A percentile compares a stretch with the other conserved stretches of the same genome.
These are phyloP conservation scores for Gomphus sp. DNA, from an alignment of 1,284 basidiomycete genomes.

Conservation along the genomic window DNA sequence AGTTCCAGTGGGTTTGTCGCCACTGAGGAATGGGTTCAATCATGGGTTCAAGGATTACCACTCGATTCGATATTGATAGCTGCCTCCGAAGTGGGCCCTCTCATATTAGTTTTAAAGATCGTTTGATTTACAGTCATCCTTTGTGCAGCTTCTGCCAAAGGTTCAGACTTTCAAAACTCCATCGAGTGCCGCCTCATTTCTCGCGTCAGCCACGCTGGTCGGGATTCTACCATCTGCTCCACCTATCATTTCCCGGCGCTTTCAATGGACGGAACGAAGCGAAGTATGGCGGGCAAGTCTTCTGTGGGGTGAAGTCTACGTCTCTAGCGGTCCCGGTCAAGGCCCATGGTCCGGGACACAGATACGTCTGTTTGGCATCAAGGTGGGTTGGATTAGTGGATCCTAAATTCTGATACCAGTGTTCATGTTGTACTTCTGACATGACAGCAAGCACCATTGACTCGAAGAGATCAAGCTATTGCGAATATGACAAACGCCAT, in stretches of 20 bases:
- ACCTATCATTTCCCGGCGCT: conserved; percentile 57
- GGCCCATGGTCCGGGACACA: conserved; percentile 84
- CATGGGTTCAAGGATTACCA: conserved; percentile 47
- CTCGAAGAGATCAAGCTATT: conserved; percentile 7
- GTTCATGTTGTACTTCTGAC: neutral
- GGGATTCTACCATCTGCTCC: conserved; percentile 66
- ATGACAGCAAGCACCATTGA: conserved; percentile 7
- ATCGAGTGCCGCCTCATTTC: conserved; percentile 27
- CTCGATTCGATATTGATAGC: conserved; percentile 78
- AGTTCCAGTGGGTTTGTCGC: conserved; percentile 63
- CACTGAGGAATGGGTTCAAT: conserved; percentile 83
- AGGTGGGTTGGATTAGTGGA: conserved; percentile 58
- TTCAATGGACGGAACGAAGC: conserved; percentile 87
- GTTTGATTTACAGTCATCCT: neutral
- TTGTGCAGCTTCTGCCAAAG: conserved; percentile 54
- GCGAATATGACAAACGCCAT: conserved; percentile 8
- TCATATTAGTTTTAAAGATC: neutral
- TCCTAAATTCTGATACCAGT: conserved; percentile 18
- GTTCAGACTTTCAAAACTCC: conserved; percentile 64
- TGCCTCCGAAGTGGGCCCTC: conserved; percentile 50
- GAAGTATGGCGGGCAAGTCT: conserved; percentile 84
- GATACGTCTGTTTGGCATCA: conserved; percentile 82
- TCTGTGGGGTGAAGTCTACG: conserved; percentile 90
- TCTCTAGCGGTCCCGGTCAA: conserved; percentile 75
- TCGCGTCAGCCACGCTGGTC: conserved; percentile 52